Percentiles rank a stretch among this genome's conserved stretches.
phyloP scores from a whole-genome alignment of 768 basidiomycete genomes.

The Kwoniella dejecticola region DNA sequence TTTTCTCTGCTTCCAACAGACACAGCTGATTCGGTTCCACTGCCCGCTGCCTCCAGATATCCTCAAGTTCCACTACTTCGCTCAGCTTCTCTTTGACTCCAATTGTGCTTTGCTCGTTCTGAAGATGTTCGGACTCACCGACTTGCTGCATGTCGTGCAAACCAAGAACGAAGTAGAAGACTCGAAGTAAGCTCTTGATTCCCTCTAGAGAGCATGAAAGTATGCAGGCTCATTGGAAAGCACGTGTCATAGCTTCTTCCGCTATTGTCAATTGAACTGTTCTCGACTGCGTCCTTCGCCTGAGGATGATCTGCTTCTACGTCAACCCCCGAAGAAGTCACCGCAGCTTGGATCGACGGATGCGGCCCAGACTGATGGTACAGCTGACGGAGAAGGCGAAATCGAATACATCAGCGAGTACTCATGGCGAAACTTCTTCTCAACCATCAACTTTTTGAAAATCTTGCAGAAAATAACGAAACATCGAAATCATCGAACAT shows the following conservation, averaged over 20 bases:
- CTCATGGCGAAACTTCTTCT: constrained; percentile 97
- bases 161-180: constrained; percentile 73
- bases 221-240: too few species aligned
- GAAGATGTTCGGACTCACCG: constrained; percentile 98
- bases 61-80: constrained; percentile 98
- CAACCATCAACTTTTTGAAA: constrained; percentile 94
- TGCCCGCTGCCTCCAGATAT: too few species aligned
- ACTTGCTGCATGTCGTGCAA: constrained; percentile 79
- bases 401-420: constrained; percentile 90
- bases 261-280: constrained; percentile 80
- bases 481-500: constrained; percentile 87
- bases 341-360: constrained; percentile 10
- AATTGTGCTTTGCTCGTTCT: constrained; percentile 90
- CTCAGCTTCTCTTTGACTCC: constrained; percentile 91
- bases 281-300: constrained; percentile 64
- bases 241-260: constrained; percentile 77
- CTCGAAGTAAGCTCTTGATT: constrained; percentile 47
- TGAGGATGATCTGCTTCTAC: constrained; percentile 68
- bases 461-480: constrained; percentile 98
- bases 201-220: neutral
- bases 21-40: too few species aligned
- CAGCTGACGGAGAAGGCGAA: constrained; percentile 67
- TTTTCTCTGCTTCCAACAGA: too few species aligned
- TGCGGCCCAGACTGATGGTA: neutral
- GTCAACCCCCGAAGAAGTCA: constrained; percentile 38